Evolutionary conservation across 148 eudicot genomes (phyloP).

Genomic region (Chenopodium suecicum): DNA sequence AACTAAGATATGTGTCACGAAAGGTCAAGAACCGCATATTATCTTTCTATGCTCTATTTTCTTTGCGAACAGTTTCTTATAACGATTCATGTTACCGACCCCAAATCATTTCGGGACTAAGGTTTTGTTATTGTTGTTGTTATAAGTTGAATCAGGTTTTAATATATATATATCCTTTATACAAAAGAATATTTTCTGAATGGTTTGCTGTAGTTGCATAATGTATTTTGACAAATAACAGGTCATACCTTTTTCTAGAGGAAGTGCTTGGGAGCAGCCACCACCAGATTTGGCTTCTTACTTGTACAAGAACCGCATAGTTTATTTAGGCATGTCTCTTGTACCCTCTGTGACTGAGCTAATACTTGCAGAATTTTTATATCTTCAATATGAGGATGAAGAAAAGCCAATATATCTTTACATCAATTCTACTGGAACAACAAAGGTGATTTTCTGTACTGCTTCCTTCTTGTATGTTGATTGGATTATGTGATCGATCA

Average conservation of each 20-base stretch:
- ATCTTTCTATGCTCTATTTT: no score
- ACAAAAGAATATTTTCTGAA: not conserved
- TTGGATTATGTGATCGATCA: slow-evolving; percentile 8
- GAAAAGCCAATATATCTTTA: slow-evolving; percentile 87
- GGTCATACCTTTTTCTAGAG: slow-evolving; percentile 85
- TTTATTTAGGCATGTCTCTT: slow-evolving; percentile 82
- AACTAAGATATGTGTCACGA: no score
- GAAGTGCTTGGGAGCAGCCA: slow-evolving; percentile 85
- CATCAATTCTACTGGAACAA: slow-evolving; percentile 87
- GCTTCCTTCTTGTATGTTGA: slow-evolving; percentile 5
- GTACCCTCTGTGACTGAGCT: slow-evolving; percentile 70
- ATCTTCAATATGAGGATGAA: slow-evolving; percentile 74
- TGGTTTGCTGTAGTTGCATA: not conserved
- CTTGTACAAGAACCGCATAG: slow-evolving; percentile 74
- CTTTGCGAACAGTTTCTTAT: no score
- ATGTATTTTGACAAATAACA: slow-evolving; percentile 38
- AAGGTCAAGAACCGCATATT: no score
- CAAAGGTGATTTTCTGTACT: slow-evolving; percentile 45
- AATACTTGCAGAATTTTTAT: slow-evolving; percentile 77
- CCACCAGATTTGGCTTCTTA: slow-evolving; percentile 96
- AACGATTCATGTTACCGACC: no score
- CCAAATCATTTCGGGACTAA: no score
- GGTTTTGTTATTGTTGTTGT: not conserved
- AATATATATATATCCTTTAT: not conserved
- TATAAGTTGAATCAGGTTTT: not conserved